Evolutionary conservation across 2,329 filamentous ascomycete genomes (phyloP).

Genomic region (Pleochaeta shiraiana): DNA sequence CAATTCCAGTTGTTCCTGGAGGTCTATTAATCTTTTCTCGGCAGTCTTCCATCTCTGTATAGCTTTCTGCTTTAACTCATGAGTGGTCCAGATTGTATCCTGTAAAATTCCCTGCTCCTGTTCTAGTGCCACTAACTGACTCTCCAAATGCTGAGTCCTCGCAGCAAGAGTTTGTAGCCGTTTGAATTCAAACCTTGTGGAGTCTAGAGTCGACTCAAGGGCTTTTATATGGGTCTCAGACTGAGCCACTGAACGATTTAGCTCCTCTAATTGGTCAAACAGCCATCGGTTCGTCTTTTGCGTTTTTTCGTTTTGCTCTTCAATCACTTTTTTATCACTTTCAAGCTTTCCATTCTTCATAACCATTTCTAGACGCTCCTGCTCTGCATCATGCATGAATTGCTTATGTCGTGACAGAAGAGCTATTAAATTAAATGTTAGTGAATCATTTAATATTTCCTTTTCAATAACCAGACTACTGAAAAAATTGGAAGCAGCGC

Average conservation of each 20-base stretch:
- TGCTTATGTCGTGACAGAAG: conserved; percentile 80
- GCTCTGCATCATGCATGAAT: conserved; percentile 82
- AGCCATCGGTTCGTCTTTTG: conserved; percentile 68
- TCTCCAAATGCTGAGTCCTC: conserved; percentile 58
- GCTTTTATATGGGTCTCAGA: conserved; percentile 62
- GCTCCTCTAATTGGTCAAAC: conserved; percentile 60
- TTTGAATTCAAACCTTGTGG: conserved; percentile 56
- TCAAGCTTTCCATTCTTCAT: conserved; percentile 57
- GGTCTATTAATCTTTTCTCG: conserved; percentile 51
- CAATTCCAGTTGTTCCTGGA: conserved; percentile 72
- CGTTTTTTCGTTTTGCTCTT: conserved; percentile 52
- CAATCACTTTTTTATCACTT: conserved; percentile 46
- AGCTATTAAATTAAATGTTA: conserved; percentile 44
- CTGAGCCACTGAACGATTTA: conserved; percentile 59
- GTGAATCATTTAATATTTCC: neutral
- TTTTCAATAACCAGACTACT: neutral
- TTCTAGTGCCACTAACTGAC: conserved; percentile 59
- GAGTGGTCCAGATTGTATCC: conserved; percentile 39
- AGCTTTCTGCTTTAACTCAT: conserved; percentile 57
- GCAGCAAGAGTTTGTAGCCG: conserved; percentile 51
- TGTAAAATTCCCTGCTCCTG: conserved; percentile 58
- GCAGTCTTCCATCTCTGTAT: conserved; percentile 70
- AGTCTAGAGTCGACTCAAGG: conserved; percentile 54
- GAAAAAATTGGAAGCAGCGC: neutral
- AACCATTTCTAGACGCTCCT: conserved; percentile 53